phyloP scores from a whole-genome alignment of 148 eudicot genomes.

The Fagopyrum tataricum region DNA sequence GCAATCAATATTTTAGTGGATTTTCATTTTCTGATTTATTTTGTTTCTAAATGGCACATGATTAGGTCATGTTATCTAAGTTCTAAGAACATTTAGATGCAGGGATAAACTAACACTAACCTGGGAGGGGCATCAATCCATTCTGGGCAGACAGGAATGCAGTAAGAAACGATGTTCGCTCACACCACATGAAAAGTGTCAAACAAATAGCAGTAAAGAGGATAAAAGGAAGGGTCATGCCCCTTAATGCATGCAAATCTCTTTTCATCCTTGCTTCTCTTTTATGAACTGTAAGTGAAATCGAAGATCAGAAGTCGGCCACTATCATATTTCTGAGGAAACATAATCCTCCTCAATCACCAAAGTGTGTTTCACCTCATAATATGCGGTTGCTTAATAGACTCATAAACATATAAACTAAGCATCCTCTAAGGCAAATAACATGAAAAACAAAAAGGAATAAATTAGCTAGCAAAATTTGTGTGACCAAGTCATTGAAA shows the following conservation, averaged over 20 bases:
- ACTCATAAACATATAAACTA: neutral
- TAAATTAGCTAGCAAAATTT: too few relatives aligned
- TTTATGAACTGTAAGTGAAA: slow-evolving; percentile 3
- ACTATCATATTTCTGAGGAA: neutral
- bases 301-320: neutral
- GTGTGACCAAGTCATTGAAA: too few relatives aligned
- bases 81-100: neutral
- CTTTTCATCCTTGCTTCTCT: slow-evolving; percentile 40
- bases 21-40: neutral
- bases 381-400: neutral
- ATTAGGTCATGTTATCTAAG: neutral
- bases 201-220: slow-evolving; percentile 38
- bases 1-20: neutral
- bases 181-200: slow-evolving; percentile 52
- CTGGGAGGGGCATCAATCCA: slow-evolving; percentile 23
- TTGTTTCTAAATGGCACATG: neutral
- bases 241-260: slow-evolving; percentile 28
- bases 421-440: neutral
- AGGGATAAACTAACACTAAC: slow-evolving; percentile 1
- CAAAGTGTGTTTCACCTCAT: neutral
- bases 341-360: too few relatives aligned
- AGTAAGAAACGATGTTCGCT: slow-evolving; percentile 37
- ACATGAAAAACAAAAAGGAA: too few relatives aligned
- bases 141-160: slow-evolving; percentile 38
- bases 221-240: slow-evolving; percentile 37